Conservation (phyloP, 129 eudicot genomes). For the Flaveria brownii region DNA sequence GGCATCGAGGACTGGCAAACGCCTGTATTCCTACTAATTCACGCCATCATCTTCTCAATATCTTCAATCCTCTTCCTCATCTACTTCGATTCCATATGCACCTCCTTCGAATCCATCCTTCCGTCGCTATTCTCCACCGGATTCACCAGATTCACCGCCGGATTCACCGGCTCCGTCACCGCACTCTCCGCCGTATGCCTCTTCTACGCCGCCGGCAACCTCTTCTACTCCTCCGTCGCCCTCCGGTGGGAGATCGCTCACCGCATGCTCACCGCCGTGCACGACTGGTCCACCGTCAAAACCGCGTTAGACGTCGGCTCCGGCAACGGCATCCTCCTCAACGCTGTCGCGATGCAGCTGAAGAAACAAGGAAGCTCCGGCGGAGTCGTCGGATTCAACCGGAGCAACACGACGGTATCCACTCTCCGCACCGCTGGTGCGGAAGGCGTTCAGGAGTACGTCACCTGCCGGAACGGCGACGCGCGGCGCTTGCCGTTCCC, state of each 20-base stretch:
- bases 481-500: conserved; percentile 71
- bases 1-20: conserved; percentile 84
- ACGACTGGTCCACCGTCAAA: conserved; percentile 62
- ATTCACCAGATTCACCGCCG: conserved; percentile 65
- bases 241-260: conserved; percentile 78
- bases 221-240: conserved; percentile 75
- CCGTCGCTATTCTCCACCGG: conserved; percentile 45
- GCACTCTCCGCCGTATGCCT: conserved; percentile 75
- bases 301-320: conserved; percentile 74
- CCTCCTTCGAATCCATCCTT: conserved; percentile 37
- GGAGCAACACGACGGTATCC: conserved; percentile 45
- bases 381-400: conserved; percentile 67
- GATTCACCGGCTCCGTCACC: conserved; percentile 80
- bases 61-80: conserved; percentile 55
- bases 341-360: conserved; percentile 76
- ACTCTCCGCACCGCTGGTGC: conserved; percentile 59
- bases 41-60: conserved; percentile 52
- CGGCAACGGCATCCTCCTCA: conserved; percentile 79
- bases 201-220: conserved; percentile 65
- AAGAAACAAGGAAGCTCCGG: conserved; percentile 83
- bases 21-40: conserved; percentile 59
- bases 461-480: conserved; percentile 81
- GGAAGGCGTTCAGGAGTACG: conserved; percentile 89
- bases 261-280: conserved; percentile 61
- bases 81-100: conserved; percentile 59